phyloP scores from a whole-genome alignment of 1,284 basidiomycete species.

The Ganoderma lingzhi region DNA sequence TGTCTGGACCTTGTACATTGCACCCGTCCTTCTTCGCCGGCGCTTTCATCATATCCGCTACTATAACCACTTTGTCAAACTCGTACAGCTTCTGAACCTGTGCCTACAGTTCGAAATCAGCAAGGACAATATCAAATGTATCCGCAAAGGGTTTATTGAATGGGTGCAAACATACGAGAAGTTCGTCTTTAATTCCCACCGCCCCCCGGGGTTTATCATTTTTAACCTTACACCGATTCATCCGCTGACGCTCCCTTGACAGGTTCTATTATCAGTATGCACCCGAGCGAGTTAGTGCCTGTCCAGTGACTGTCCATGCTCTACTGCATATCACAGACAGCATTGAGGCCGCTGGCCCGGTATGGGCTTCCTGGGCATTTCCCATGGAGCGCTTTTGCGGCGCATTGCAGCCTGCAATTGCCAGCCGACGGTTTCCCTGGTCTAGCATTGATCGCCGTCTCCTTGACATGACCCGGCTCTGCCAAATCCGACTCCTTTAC shows the following conservation, averaged over 20 bases:
- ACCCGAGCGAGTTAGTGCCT: slow-evolving; percentile 7
- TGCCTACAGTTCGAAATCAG: slow-evolving; percentile 53
- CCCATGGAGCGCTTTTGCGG: slow-evolving; percentile 7
- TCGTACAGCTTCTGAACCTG: slow-evolving; percentile 47
- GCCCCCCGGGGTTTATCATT: not conserved
- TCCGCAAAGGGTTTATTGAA: slow-evolving; percentile 44
- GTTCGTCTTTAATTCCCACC: slow-evolving; percentile 34
- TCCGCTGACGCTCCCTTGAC: not conserved
- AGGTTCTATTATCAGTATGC: slow-evolving; percentile 46
- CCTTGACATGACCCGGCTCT: slow-evolving; percentile 20
- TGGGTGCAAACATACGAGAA: slow-evolving; percentile 55
- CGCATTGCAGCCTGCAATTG: not conserved
- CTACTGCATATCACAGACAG: no score
- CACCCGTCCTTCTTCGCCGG: slow-evolving; percentile 45
- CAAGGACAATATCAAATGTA: slow-evolving; percentile 35
- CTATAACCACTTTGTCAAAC: slow-evolving; percentile 50
- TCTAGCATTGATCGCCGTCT: slow-evolving; percentile 22
- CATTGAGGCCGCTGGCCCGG: slow-evolving; percentile 43
- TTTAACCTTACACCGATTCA: no score
- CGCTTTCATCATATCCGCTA: slow-evolving; percentile 43
- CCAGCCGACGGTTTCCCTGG: not conserved
- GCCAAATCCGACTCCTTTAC: slow-evolving; percentile 24
- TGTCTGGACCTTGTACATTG: slow-evolving; percentile 50
- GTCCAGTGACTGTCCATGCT: no score
- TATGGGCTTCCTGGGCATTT: slow-evolving; percentile 38